phyloP scores from a whole-genome alignment of 2,329 filamentous ascomycete genomes.

The Cladosporium velox region DNA sequence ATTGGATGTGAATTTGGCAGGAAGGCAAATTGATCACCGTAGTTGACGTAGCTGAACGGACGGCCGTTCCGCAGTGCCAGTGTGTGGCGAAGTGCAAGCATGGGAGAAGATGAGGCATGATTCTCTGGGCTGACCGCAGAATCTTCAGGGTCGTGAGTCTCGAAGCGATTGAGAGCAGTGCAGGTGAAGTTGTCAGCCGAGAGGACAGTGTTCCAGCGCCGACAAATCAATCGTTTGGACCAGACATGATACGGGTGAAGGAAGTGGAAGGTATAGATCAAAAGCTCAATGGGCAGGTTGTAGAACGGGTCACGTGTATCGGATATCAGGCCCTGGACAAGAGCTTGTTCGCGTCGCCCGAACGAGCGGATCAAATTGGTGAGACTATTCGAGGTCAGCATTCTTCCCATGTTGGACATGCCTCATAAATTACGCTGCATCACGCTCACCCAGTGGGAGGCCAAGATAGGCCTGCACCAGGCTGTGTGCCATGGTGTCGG shows the following conservation, averaged over 20 bases:
- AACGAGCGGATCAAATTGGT: not conserved
- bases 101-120: not conserved
- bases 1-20: not conserved
- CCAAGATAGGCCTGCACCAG: slow-evolving; percentile 8
- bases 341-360: not conserved
- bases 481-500: slow-evolving; percentile 3
- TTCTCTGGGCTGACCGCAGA: slow-evolving; percentile 3
- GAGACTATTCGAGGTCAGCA: not conserved
- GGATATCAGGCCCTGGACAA: slow-evolving; percentile 18
- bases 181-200: slow-evolving; percentile 27
- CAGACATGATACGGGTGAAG: slow-evolving; percentile 30
- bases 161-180: slow-evolving; percentile 18
- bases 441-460: not conserved
- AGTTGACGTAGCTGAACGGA: slow-evolving; percentile 22
- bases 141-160: slow-evolving; percentile 23
- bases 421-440: slow-evolving; percentile 14
- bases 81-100: slow-evolving; percentile 22
- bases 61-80: slow-evolving; percentile 24
- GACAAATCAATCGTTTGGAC: slow-evolving; percentile 37
- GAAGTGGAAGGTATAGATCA: slow-evolving; percentile 38
- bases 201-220: slow-evolving; percentile 37
- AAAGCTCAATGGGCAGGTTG: slow-evolving; percentile 42
- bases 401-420: not conserved
- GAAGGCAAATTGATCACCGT: not conserved
- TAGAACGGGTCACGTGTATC: slow-evolving; percentile 38